Evolutionary conservation across 345 rosid genomes (phyloP), one percentile per base, ranked within the genome.

Genomic region (Dipteronia dyeriana): DNA sequence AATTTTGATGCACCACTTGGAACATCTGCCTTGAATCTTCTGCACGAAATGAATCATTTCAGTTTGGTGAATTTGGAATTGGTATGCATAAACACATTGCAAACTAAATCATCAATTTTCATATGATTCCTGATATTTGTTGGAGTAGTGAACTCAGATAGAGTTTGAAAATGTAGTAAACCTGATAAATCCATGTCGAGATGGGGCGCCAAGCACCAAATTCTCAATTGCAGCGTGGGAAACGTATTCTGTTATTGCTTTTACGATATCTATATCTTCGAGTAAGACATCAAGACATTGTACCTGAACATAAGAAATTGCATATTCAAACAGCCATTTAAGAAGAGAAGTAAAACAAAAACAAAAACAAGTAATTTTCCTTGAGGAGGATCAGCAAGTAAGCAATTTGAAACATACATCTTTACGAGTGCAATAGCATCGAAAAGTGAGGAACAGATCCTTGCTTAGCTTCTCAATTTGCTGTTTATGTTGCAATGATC

Each of bases 401-500:
- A 19, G 47, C 23, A 2, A 53, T 25, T 20, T 0, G 2, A 34
- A 75, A 65, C 86, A 0, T 81, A 91, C 98, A 68, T 94, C 97
- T 85, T 96, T 96, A 38, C 94, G 95, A 26, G 95, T 90, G 74
- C 98, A 90, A 38, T 88, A 96, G 86, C 97, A 96, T 73, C 83
- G 98, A 84, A 90, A 92, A 47, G 97, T 82, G 79, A 91, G 85
- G 81, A 96, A 92, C 56, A 96, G 85, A 45, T 88, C 91, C 75
- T 79, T 82, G 53, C 89, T 81, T 51, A 79, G 83, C 83, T 85
- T 89, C 65, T 91, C 93, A 2, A 79, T 66, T 29, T 83, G 86
- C 49, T 81, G 82, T 76, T 81, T 85, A 41, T 78, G 85, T 1
- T 69, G 53, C 4, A 78, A n/a, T 25, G 69, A 6, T n/a, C 57